A percentile compares a stretch with the other conserved stretches of the same genome.
Conservation (phyloP, 2,329 filamentous ascomycete species). For the Penicillium sp. region DNA sequence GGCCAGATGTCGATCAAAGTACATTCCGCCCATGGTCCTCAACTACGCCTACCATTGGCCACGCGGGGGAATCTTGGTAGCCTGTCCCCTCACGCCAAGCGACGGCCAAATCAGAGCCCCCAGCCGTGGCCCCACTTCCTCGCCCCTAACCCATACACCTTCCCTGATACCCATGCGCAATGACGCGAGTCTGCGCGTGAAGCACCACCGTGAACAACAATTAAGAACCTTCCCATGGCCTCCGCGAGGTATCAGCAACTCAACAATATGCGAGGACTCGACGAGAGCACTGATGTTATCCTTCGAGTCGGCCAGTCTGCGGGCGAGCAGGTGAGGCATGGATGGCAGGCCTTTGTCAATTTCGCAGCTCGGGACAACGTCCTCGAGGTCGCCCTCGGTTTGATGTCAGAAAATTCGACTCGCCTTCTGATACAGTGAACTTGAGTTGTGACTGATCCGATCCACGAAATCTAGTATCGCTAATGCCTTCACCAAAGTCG, state of each 20-base stretch:
- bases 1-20: slow-evolving; percentile 1
- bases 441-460: background rate
- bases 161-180: slow-evolving; percentile 20
- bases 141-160: slow-evolving; percentile 11
- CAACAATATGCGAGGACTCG: slow-evolving; percentile 38
- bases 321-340: slow-evolving; percentile 55
- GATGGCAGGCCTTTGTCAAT: slow-evolving; percentile 70
- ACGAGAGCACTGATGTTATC: slow-evolving; percentile 39
- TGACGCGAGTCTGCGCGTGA: slow-evolving; percentile 18
- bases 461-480: slow-evolving; percentile 57
- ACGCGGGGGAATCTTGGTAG: background rate
- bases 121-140: background rate
- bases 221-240: background rate
- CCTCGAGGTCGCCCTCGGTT: slow-evolving; percentile 74
- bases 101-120: slow-evolving; percentile 12
- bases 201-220: background rate
- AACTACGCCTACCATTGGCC: slow-evolving; percentile 2
- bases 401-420: slow-evolving; percentile 63
- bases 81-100: slow-evolving; percentile 22
- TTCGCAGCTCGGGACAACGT: slow-evolving; percentile 78
- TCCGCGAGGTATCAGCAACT: slow-evolving; percentile 6
- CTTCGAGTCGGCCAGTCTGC: slow-evolving; percentile 48
- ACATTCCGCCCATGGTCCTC: background rate
- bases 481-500: slow-evolving; percentile 71
- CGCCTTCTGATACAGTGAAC: background rate